phyloP scores from a whole-genome alignment of 1,284 basidiomycete species.

The Ustilago cynodontis region DNA sequence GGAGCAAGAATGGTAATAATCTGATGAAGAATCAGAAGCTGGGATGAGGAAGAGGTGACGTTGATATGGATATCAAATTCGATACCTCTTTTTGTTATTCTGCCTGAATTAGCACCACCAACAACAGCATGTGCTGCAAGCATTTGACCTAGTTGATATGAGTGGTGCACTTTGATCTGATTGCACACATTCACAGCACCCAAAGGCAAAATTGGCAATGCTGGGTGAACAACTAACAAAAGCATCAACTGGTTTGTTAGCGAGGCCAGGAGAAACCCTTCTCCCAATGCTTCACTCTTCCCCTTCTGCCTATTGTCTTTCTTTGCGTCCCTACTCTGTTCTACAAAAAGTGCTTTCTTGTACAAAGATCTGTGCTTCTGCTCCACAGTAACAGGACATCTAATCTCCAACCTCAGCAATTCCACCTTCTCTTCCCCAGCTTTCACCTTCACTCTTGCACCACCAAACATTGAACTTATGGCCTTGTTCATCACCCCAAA shows the following conservation, averaged over 20 bases:
- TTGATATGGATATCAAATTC: slow-evolving; percentile 40
- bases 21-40: slow-evolving; percentile 14
- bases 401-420: slow-evolving; percentile 19
- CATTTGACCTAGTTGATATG: not conserved
- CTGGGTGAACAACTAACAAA: slow-evolving; percentile 33
- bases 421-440: slow-evolving; percentile 7
- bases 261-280: slow-evolving; percentile 22
- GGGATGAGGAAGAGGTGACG: not conserved
- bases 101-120: slow-evolving; percentile 19
- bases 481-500: slow-evolving; percentile 20
- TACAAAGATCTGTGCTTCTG: slow-evolving; percentile 10
- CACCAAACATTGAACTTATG: not conserved
- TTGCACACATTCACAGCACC: slow-evolving; percentile 40
- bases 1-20: slow-evolving; percentile 30
- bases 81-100: slow-evolving; percentile 21
- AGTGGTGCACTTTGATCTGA: slow-evolving; percentile 22
- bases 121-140: slow-evolving; percentile 22
- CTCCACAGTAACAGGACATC: slow-evolving; percentile 13
- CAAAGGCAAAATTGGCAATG: slow-evolving; percentile 25
- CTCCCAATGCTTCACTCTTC: not conserved
- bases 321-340: not conserved
- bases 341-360: not conserved
- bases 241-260: slow-evolving; percentile 40
- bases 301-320: not conserved
- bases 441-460: slow-evolving; percentile 1